These are phyloP conservation scores for Zygosaccharomyces sapae DNA, from an alignment of 1,139 yeast genomes.

Conservation along the genomic window DNA sequence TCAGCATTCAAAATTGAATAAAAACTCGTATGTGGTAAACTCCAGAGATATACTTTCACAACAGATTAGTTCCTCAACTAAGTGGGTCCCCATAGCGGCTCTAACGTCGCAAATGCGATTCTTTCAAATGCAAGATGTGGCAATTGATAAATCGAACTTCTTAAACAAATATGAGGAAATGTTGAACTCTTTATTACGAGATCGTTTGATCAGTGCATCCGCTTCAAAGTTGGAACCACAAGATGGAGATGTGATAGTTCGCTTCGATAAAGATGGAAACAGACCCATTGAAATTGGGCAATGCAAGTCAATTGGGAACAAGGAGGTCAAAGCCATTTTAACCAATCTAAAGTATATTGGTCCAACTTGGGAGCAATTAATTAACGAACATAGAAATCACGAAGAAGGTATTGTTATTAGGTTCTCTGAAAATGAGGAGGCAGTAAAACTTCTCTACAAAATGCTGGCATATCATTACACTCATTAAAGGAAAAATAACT, in stretches of 20 bases:
- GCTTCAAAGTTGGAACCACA: not conserved
- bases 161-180: conserved; percentile 1
- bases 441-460: conserved; percentile 15
- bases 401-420: conserved; percentile 15
- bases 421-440: conserved; percentile 12
- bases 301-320: not conserved
- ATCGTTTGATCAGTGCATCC: not conserved
- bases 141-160: conserved; percentile 8
- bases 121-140: conserved; percentile 10
- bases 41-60: conserved; percentile 7
- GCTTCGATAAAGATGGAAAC: not conserved
- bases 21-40: conserved; percentile 28
- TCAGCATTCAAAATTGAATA: conserved; percentile 10
- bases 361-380: conserved; percentile 4
- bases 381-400: conserved; percentile 9
- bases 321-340: not conserved
- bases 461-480: conserved; percentile 10
- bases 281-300: conserved; percentile 2
- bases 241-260: conserved; percentile 7
- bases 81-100: conserved; percentile 21
- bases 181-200: conserved; percentile 2
- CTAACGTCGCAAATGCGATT: conserved; percentile 16
- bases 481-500: conserved; percentile 3
- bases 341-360: conserved; percentile 7
- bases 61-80: conserved; percentile 6